These are phyloP conservation scores for Brettanomyces nanus DNA, from an alignment of 805 yeast genomes.

Conservation along the genomic window DNA sequence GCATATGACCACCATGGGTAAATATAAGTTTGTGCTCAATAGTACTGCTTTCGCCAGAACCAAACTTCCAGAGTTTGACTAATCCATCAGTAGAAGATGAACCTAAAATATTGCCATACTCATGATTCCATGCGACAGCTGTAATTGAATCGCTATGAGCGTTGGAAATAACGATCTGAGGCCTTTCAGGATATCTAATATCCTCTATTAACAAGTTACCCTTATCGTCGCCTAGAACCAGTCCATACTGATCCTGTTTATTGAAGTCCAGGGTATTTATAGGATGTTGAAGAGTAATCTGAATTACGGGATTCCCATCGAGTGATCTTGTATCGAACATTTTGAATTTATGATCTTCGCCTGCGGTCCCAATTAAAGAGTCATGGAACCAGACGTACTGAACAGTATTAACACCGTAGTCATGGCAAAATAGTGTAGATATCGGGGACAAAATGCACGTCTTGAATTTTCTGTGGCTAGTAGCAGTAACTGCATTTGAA, in stretches of 20 bases:
- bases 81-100: constrained; percentile 57
- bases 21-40: constrained; percentile 35
- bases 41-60: constrained; percentile 28
- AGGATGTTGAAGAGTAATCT: not conserved
- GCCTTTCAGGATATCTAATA: constrained; percentile 35
- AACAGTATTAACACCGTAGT: constrained; percentile 58
- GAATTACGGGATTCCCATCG: not conserved
- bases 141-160: constrained; percentile 52
- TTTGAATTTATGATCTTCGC: constrained; percentile 49
- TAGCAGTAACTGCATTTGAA: not conserved
- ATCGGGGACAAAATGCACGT: constrained; percentile 11
- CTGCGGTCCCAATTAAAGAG: constrained; percentile 53
- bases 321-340: constrained; percentile 46
- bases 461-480: constrained; percentile 2
- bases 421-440: constrained; percentile 24
- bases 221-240: constrained; percentile 60
- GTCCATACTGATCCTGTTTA: constrained; percentile 41
- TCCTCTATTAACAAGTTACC: constrained; percentile 63
- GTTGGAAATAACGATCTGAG: constrained; percentile 19
- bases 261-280: constrained; percentile 56
- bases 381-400: constrained; percentile 62
- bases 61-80: constrained; percentile 44
- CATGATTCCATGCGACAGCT: constrained; percentile 67
- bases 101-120: constrained; percentile 44
- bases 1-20: constrained; percentile 78